These are phyloP conservation scores for Boletus subcaerulescens DNA, from an alignment of 768 basidiomycete species.

Conservation along the genomic window DNA sequence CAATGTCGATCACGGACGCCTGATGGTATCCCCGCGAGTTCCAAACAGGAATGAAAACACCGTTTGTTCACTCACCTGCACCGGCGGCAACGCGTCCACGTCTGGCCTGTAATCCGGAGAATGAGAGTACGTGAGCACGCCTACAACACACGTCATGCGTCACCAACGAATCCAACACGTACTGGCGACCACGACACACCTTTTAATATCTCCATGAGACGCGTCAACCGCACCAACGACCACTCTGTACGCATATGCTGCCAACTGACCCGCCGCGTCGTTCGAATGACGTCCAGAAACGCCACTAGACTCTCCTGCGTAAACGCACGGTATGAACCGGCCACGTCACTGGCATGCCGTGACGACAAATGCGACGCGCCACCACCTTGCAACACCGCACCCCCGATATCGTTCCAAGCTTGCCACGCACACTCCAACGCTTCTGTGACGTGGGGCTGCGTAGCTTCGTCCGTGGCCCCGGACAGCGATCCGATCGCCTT, in stretches of 20 bases:
- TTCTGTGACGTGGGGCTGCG: conserved; percentile 40
- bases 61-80: conserved; percentile 53
- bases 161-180: not conserved
- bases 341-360: conserved; percentile 1
- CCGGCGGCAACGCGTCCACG: conserved; percentile 73
- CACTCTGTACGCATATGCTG: conserved; percentile 53
- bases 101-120: conserved; percentile 90
- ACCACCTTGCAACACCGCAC: conserved; percentile 39
- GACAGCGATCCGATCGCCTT: conserved; percentile 66
- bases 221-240: conserved; percentile 58
- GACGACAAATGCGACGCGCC: conserved; percentile 13
- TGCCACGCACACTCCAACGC: conserved; percentile 67
- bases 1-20: conserved; percentile 68
- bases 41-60: not conserved
- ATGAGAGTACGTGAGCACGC: conserved; percentile 71
- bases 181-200: conserved; percentile 34
- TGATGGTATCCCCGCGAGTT: conserved; percentile 33
- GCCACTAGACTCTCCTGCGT: conserved; percentile 82
- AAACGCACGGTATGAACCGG: conserved; percentile 10
- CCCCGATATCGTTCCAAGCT: conserved; percentile 65
- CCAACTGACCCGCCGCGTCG: conserved; percentile 51
- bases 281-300: conserved; percentile 69
- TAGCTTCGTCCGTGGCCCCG: conserved; percentile 25
- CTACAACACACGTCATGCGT: conserved; percentile 32
- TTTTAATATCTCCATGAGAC: conserved; percentile 78